Conservation (phyloP, 129 eudicot species). For the Artemisia annua region DNA sequence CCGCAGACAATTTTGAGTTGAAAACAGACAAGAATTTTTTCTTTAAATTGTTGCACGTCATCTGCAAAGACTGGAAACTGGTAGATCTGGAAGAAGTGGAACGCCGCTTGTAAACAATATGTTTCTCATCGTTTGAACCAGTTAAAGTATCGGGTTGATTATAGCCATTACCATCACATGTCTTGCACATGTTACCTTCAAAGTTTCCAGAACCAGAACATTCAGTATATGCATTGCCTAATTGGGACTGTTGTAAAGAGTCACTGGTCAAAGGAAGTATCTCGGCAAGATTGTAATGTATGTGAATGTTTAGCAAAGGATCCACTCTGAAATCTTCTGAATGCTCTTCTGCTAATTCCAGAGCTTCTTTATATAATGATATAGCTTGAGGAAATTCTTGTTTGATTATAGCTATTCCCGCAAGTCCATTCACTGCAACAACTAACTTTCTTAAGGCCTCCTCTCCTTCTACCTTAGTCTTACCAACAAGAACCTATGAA, state of each 20-base stretch:
- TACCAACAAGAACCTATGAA: constrained; percentile 82
- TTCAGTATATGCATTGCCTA: constrained; percentile 17
- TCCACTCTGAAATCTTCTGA: constrained; percentile 91
- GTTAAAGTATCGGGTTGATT: constrained; percentile 29
- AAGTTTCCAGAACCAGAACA: constrained; percentile 34
- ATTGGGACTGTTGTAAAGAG: no score
- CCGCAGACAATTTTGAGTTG: constrained; percentile 49
- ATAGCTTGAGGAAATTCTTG: constrained; percentile 69
- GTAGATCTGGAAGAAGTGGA: constrained; percentile 30
- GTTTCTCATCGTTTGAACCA: constrained; percentile 26
- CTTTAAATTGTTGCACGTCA: constrained; percentile 58
- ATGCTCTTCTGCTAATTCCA: constrained; percentile 63
- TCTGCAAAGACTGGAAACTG: constrained; percentile 50
- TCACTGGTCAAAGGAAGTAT: constrained; percentile 45
- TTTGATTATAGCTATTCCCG: constrained; percentile 79
- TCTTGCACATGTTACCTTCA: constrained; percentile 33
- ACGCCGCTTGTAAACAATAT: constrained; percentile 12
- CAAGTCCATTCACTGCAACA: constrained; percentile 87
- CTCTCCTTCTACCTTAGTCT: constrained; percentile 94
- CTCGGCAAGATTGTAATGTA: constrained; percentile 85
- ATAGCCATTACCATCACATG: constrained; percentile 32
- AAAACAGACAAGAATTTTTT: constrained; percentile 61
- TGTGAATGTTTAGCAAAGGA: constrained; percentile 82
- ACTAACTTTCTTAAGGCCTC: constrained; percentile 86
- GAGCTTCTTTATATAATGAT: constrained; percentile 71